A percentile compares a stretch with the other conserved stretches of the same genome.
Evolutionary conservation across 1,284 basidiomycete genomes (phyloP).

Genomic region (Sporisorium iseilematis-ciliati): DNA sequence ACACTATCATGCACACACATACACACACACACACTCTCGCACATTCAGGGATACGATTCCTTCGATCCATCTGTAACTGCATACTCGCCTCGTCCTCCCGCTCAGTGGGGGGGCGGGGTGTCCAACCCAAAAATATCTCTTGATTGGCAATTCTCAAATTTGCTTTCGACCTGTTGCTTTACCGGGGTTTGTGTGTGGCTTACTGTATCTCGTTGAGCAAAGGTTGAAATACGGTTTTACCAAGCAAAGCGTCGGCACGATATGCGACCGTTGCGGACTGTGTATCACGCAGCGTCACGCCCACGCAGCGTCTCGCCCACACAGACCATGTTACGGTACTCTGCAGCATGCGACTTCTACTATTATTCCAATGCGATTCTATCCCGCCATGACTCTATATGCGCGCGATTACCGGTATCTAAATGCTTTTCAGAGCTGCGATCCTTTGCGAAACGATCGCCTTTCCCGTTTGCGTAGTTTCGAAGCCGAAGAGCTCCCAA

Average conservation of each 20-base stretch:
- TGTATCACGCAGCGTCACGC: too few relatives aligned
- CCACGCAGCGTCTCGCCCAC: too few relatives aligned
- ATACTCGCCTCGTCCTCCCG: neutral
- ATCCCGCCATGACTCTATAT: too few relatives aligned
- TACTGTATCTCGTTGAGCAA: too few relatives aligned
- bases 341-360: too few relatives aligned
- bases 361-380: too few relatives aligned
- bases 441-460: conserved; percentile 17
- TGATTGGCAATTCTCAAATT: conserved; percentile 32
- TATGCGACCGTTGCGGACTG: too few relatives aligned
- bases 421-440: conserved; percentile 23
- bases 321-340: too few relatives aligned
- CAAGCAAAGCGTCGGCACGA: too few relatives aligned
- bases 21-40: conserved; percentile 4
- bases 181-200: neutral
- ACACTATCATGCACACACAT: conserved; percentile 1
- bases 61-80: neutral
- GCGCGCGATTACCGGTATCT: neutral
- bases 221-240: too few relatives aligned
- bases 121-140: conserved; percentile 29
- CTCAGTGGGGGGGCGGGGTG: neutral
- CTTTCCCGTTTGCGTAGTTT: conserved; percentile 11
- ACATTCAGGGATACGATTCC: neutral
- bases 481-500: conserved; percentile 27
- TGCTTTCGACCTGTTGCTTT: conserved; percentile 29